Percentiles rank a stretch among this genome's conserved stretches.
phyloP scores from a whole-genome alignment of 2,329 filamentous ascomycete species.

The Colletotrichum higginsianum region DNA sequence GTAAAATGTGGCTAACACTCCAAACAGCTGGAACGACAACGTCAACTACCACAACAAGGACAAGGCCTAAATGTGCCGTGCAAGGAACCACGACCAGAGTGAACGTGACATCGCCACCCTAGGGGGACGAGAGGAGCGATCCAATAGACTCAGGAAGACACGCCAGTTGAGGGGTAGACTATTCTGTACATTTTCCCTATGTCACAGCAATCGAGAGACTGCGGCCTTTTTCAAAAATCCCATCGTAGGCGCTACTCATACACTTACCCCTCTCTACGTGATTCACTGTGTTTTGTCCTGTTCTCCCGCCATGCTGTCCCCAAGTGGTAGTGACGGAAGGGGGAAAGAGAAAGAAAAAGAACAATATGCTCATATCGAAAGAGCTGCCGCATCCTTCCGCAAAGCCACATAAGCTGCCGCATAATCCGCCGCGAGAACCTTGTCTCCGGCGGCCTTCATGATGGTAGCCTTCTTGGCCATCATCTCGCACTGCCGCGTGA shows the following conservation, averaged over 20 bases:
- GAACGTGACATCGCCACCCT: slow-evolving; percentile 16
- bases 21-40: slow-evolving; percentile 85
- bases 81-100: not conserved
- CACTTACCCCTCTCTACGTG: not conserved
- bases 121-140: slow-evolving; percentile 25
- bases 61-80: slow-evolving; percentile 64
- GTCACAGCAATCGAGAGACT: slow-evolving; percentile 40
- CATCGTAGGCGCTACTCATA: not conserved
- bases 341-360: not conserved
- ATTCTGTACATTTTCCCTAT: slow-evolving; percentile 49
- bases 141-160: slow-evolving; percentile 34
- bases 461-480: slow-evolving; percentile 87
- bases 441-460: slow-evolving; percentile 78
- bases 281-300: not conserved
- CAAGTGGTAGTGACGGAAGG: too few relatives aligned
- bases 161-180: slow-evolving; percentile 36
- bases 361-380: slow-evolving; percentile 25
- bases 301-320: not conserved
- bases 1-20: slow-evolving; percentile 43
- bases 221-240: slow-evolving; percentile 17
- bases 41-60: slow-evolving; percentile 99
- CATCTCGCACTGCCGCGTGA: slow-evolving; percentile 81
- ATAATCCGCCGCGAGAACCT: slow-evolving; percentile 74
- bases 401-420: slow-evolving; percentile 76
- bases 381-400: slow-evolving; percentile 52